Evolutionary conservation across 2,329 filamentous ascomycete genomes (phyloP), one percentile per base, ranked within the genome.

Genomic region (Hyphodiscus sp.): DNA sequence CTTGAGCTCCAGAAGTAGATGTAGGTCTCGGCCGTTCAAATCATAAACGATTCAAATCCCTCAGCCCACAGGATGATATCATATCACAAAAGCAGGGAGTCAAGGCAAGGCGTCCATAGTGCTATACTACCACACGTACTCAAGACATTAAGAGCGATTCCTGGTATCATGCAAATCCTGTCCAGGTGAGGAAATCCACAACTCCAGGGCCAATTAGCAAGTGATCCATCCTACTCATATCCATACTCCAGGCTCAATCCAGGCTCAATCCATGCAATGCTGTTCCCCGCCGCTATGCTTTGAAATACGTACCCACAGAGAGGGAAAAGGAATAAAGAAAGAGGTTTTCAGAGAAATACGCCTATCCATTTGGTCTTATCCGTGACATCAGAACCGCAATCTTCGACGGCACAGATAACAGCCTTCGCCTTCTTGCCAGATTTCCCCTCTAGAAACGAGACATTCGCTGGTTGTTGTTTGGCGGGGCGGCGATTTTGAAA

Each of bases 361-460:
- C 82, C 82, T 16, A 85, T 75, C 82, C 82, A 86, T 46, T 78
- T 75, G 2, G 69, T 67, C 66, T 85, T 85, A 18, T 64, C 62
- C 16, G 69, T 70, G 2, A 82, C 77, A 33, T 82, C 81, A 1
- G 74, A 73, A 1, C 73, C 65, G 64, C 82, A 86, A 33, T 70
- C 75, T 0, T 82, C 79, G 0, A 85, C 81, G 0, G 76, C 76
- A 59, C 82, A 86, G 3, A 74, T 61, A 1, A 63, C 53, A 13
- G 52, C 41, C 42, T 63, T 66, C 29, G 51, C 53, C 5, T 41
- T 38, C 46, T 20, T 79, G 58, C 64, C 62, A 9, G 61, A 67
- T 68, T 9, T 65, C 58, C 6, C 67, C 47, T 66, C 63, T 56
- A 23, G 61, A 55, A 53, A 71, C 68, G 60, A 78, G 3, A 61